Evolutionary conservation across 1,284 basidiomycete genomes (phyloP).

Genomic region (Takashimella koratensis): DNA sequence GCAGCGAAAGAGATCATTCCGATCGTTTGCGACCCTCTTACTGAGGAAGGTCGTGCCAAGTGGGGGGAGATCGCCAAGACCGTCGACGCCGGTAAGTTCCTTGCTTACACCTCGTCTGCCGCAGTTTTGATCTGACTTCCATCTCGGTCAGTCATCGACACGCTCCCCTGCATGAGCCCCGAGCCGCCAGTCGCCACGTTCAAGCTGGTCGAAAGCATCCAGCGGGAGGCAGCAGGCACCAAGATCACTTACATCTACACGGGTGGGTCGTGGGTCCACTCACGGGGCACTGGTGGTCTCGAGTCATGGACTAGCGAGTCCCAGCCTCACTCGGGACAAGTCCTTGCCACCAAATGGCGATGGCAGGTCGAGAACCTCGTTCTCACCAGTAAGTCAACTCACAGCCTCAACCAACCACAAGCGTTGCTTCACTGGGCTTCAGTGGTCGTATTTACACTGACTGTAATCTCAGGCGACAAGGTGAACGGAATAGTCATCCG

Average conservation of each 20-base stretch:
- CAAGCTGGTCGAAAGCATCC: constrained; percentile 21
- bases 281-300: constrained; percentile 29
- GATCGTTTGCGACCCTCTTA: constrained; percentile 49
- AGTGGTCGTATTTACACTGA: too few relatives aligned
- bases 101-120: too few relatives aligned
- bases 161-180: constrained; percentile 40
- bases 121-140: too few relatives aligned
- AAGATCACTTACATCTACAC: constrained; percentile 57
- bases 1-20: constrained; percentile 56
- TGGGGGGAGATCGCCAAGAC: constrained; percentile 52
- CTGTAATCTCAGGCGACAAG: too few relatives aligned
- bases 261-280: constrained; percentile 55
- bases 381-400: constrained; percentile 24
- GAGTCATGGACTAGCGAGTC: constrained; percentile 40
- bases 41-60: constrained; percentile 33
- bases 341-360: constrained; percentile 30
- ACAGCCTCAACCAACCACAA: neutral
- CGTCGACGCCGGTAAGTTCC: constrained; percentile 54
- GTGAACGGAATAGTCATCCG: constrained; percentile 20
- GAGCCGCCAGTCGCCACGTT: constrained; percentile 41
- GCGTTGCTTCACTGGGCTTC: neutral
- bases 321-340: too few relatives aligned
- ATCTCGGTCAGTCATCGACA: constrained; percentile 50
- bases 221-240: constrained; percentile 33
- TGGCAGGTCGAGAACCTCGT: constrained; percentile 32